A percentile compares a stretch with the other conserved stretches of the same genome.
These are phyloP conservation scores for Candida yuanshanica DNA, from an alignment of 805 yeast species.

Conservation along the genomic window DNA sequence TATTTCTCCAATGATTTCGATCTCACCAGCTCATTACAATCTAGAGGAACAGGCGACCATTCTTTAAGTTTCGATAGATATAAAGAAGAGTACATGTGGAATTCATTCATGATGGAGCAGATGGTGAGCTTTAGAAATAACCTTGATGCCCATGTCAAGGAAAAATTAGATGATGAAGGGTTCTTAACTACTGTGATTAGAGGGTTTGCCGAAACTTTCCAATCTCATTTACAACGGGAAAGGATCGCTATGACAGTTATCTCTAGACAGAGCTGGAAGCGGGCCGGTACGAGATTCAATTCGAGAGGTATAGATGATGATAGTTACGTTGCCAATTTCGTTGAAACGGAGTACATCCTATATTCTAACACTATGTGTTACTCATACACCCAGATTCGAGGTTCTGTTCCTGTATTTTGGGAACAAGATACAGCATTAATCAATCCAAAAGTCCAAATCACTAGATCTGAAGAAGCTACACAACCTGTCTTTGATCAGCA, in stretches of 20 bases:
- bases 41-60: conserved; percentile 51
- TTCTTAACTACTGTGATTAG: conserved; percentile 89
- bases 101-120: conserved; percentile 82
- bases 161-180: conserved; percentile 63
- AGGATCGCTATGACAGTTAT: conserved; percentile 62
- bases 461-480: conserved; percentile 87
- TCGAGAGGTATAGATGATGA: conserved; percentile 95
- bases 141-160: conserved; percentile 54
- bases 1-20: conserved; percentile 92
- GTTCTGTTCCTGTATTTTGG: conserved; percentile 96
- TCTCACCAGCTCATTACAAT: conserved; percentile 79
- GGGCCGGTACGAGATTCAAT: conserved; percentile 95
- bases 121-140: conserved; percentile 69
- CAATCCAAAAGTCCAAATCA: conserved; percentile 85
- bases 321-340: conserved; percentile 93
- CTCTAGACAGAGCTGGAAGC: conserved; percentile 92
- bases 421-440: conserved; percentile 91
- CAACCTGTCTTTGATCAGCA: conserved; percentile 86
- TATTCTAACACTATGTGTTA: conserved; percentile 50
- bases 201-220: conserved; percentile 85
- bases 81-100: conserved; percentile 95
- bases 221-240: conserved; percentile 31
- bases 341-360: conserved; percentile 83
- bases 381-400: conserved; percentile 87
- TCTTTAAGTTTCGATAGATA: conserved; percentile 51